phyloP scores from a whole-genome alignment of 257 asterid genomes.

The Agastache rugosa region DNA sequence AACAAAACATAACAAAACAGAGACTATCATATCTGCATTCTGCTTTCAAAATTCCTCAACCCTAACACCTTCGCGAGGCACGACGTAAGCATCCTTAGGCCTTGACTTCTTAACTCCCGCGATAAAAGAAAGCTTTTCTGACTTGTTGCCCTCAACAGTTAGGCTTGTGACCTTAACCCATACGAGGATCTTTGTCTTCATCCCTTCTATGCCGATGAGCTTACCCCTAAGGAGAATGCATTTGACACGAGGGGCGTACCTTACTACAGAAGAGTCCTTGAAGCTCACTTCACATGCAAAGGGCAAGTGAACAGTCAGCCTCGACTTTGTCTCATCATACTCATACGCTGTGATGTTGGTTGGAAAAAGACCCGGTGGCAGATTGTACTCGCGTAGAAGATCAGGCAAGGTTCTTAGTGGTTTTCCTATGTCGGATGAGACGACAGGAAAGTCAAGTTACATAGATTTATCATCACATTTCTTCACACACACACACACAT shows the following conservation, averaged over 20 bases:
- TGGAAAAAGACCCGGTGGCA: conserved; percentile 79
- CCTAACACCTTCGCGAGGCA: conserved; percentile 61
- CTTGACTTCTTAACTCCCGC: conserved; percentile 86
- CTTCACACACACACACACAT: too few relatives aligned
- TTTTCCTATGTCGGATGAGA: conserved; percentile 49
- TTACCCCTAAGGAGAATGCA: conserved; percentile 77
- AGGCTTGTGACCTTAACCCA: conserved; percentile 82
- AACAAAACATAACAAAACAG: conserved; percentile 19
- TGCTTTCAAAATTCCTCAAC: conserved; percentile 64
- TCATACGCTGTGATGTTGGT: conserved; percentile 65
- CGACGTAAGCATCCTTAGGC: conserved; percentile 63
- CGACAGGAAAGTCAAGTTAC: neutral
- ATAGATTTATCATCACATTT: neutral
- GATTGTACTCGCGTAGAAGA: conserved; percentile 70
- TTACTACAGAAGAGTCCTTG: conserved; percentile 64
- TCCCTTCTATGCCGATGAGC: conserved; percentile 75
- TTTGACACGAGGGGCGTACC: conserved; percentile 68
- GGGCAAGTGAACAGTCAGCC: conserved; percentile 71
- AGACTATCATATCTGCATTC: neutral
- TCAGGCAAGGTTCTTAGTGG: conserved; percentile 62
- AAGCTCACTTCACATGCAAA: conserved; percentile 76
- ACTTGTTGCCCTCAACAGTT: conserved; percentile 63
- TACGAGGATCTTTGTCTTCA: conserved; percentile 76
- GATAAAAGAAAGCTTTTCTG: conserved; percentile 70
- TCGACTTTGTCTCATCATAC: conserved; percentile 64